A percentile compares a stretch with the other conserved stretches of the same genome.
Conservation (phyloP, 1,284 basidiomycete species). For the Microbotryum silenes-acaulis region DNA sequence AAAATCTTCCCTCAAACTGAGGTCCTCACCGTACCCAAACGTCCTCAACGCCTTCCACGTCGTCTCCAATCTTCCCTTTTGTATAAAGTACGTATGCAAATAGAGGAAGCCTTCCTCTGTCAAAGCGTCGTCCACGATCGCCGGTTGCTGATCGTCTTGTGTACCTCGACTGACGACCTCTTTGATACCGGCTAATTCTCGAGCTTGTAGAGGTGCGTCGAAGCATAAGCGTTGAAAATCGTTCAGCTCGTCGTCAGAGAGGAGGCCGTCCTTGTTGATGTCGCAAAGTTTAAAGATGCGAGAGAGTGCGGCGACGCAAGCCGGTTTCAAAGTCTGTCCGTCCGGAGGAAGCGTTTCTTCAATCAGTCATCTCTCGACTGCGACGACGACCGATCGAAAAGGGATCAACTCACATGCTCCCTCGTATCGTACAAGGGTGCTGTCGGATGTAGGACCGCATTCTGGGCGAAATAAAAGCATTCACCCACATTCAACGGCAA, state of each 20-base stretch:
- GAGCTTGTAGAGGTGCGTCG: conserved; percentile 67
- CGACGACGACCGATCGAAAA: neutral
- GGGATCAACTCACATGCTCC: conserved; percentile 60
- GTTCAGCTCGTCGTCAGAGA: conserved; percentile 86
- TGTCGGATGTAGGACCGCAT: conserved; percentile 93
- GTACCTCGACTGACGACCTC: conserved; percentile 23
- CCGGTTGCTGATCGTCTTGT: conserved; percentile 37
- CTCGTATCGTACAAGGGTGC: conserved; percentile 94
- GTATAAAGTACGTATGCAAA: conserved; percentile 94
- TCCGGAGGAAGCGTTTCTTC: neutral
- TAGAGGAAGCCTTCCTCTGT: conserved; percentile 92
- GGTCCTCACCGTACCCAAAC: conserved; percentile 92
- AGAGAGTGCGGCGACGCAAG: conserved; percentile 76
- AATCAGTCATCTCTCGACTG: neutral
- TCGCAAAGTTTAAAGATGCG: conserved; percentile 97
- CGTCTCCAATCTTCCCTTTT: conserved; percentile 89
- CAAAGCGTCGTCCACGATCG: conserved; percentile 73
- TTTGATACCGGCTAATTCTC: conserved; percentile 67
- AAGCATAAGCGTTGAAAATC: conserved; percentile 72
- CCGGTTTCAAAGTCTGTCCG: conserved; percentile 77
- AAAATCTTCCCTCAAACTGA: conserved; percentile 80
- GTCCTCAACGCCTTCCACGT: conserved; percentile 94
- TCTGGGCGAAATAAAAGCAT: conserved; percentile 99
- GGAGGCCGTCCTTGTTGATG: conserved; percentile 82
- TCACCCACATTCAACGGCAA: conserved; percentile 87